These are phyloP conservation scores for Solanum sitiens DNA, from an alignment of 257 asterid species.

Conservation along the genomic window DNA sequence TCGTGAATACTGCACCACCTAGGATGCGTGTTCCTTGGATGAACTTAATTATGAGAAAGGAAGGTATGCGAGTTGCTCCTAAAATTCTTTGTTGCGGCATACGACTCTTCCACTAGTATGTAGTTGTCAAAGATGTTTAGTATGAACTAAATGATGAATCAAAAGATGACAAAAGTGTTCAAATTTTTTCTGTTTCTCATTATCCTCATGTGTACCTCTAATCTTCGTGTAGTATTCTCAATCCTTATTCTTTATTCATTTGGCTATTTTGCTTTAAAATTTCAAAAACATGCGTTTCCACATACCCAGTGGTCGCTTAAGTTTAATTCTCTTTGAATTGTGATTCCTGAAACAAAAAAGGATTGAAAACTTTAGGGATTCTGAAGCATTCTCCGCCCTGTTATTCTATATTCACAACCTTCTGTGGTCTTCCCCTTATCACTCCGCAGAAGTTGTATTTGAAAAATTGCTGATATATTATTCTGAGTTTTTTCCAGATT, in stretches of 20 bases:
- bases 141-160: not conserved
- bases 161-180: not conserved
- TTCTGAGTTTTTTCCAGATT: not conserved
- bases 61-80: not conserved
- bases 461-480: not conserved
- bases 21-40: not conserved
- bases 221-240: not conserved
- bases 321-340: not conserved
- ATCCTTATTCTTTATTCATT: not conserved
- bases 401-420: not conserved
- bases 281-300: not conserved
- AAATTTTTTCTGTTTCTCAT: not conserved
- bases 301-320: not conserved
- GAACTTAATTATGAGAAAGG: not conserved
- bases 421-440: not conserved
- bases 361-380: not conserved
- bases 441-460: not conserved
- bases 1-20: not conserved
- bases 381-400: not conserved
- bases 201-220: not conserved
- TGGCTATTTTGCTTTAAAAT: not conserved
- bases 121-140: not conserved
- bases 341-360: not conserved
- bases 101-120: not conserved
- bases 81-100: not conserved